These are phyloP conservation scores for Mucor saturninus DNA, from an alignment of 371 early-diverging fungal genomes.

Conservation along the genomic window DNA sequence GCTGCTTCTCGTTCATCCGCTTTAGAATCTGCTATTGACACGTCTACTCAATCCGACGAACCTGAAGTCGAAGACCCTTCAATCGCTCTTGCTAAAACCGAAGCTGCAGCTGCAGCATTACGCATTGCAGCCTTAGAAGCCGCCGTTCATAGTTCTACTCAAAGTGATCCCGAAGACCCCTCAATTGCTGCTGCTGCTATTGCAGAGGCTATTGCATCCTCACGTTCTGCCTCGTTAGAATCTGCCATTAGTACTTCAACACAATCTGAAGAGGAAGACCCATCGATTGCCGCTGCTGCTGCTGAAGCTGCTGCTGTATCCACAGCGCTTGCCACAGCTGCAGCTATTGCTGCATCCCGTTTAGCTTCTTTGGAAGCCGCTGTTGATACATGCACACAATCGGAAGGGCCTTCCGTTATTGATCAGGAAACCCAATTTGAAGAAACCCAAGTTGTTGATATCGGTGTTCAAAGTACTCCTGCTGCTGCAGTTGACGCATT, in stretches of 20 bases:
- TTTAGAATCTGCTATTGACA: conserved; percentile 1
- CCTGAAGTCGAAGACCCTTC: conserved; percentile 12
- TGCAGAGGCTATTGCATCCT: conserved; percentile 19
- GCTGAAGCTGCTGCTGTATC: neutral
- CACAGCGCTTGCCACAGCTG: neutral
- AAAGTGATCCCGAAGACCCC: conserved; percentile 20
- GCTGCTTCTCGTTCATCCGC: conserved; percentile 8
- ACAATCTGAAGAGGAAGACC: conserved; percentile 14
- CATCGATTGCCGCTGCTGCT: neutral
- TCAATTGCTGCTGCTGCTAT: conserved; percentile 15
- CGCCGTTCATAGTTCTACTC: conserved; percentile 8
- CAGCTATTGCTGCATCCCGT: conserved; percentile 14
- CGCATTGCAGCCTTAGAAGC: conserved; percentile 8
- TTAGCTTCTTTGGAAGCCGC: conserved; percentile 4
- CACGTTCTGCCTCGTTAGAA: conserved; percentile 8
- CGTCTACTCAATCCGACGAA: conserved; percentile 18
- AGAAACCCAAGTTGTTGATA: conserved; percentile 1
- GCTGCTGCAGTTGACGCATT: conserved; percentile 4
- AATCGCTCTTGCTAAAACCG: neutral
- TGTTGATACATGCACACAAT: conserved; percentile 9
- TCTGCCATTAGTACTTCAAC: neutral
- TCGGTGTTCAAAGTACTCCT: conserved; percentile 8
- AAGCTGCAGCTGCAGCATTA: neutral
- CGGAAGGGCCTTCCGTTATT: neutral
- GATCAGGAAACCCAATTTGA: conserved; percentile 24